Conservation (phyloP, 2,329 filamentous ascomycete species). For the Onygena corvina region DNA sequence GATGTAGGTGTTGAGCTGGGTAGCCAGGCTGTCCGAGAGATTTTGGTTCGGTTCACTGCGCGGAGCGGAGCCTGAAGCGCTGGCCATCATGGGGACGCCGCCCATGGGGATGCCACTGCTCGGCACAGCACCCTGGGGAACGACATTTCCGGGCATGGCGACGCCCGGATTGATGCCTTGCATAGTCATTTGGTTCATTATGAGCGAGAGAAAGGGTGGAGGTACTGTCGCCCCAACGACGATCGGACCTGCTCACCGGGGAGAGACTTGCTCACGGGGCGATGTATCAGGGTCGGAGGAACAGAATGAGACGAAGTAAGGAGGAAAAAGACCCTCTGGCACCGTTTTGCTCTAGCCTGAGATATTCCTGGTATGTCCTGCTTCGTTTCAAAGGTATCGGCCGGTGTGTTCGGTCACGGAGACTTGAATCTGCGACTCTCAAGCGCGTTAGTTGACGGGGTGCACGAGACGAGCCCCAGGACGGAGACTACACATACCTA, state of each 20-base stretch:
- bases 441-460: slow-evolving; percentile 4
- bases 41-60: slow-evolving; percentile 31
- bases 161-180: slow-evolving; percentile 44
- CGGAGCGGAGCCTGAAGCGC: slow-evolving; percentile 33
- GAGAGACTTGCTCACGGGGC: background rate
- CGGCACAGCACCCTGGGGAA: slow-evolving; percentile 23
- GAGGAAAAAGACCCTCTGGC: no score
- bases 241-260: slow-evolving; percentile 14
- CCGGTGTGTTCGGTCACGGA: no score
- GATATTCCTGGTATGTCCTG: no score
- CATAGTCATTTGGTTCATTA: slow-evolving; percentile 47
- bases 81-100: slow-evolving; percentile 46
- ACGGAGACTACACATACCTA: background rate
- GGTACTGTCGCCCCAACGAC: slow-evolving; percentile 22
- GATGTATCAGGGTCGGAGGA: background rate
- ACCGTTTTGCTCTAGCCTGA: no score
- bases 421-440: no score
- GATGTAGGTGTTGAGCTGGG: slow-evolving; percentile 51
- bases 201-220: slow-evolving; percentile 23
- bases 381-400: no score
- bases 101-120: slow-evolving; percentile 45
- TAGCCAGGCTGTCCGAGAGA: slow-evolving; percentile 28
- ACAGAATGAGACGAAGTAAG: background rate
- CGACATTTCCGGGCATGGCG: slow-evolving; percentile 46
- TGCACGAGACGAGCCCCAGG: background rate